A percentile compares a stretch with the other conserved stretches of the same genome.
Evolutionary conservation across 1,284 basidiomycete genomes (phyloP).

Genomic region (Coniophora puteana): DNA sequence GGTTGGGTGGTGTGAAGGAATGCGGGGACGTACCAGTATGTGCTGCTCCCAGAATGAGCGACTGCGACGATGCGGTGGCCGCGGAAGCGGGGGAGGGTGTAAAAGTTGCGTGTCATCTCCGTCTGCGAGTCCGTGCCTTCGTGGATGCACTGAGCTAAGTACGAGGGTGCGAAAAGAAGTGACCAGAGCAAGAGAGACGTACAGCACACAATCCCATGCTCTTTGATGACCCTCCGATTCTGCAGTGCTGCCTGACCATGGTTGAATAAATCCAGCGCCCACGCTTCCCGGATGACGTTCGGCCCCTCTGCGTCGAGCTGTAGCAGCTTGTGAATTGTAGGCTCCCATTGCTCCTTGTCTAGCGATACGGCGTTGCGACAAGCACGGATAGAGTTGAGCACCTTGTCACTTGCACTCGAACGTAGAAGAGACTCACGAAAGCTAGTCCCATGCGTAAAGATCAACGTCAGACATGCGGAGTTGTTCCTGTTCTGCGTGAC

Average conservation of each 20-base stretch:
- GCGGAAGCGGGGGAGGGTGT: background rate
- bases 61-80: background rate
- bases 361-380: background rate
- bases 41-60: conserved; percentile 1
- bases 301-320: conserved; percentile 19
- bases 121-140: background rate
- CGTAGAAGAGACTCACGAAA: background rate
- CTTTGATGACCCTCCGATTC: conserved; percentile 28
- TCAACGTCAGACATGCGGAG: too few species aligned
- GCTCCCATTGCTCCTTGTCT: conserved; percentile 50
- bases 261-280: conserved; percentile 42
- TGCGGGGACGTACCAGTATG: background rate
- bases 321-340: conserved; percentile 34
- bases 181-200: background rate
- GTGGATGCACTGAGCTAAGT: background rate
- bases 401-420: background rate
- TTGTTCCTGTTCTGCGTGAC: background rate
- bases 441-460: background rate
- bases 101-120: background rate
- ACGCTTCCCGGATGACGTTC: conserved; percentile 37
- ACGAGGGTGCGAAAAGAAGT: background rate
- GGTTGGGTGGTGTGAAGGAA: background rate
- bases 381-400: background rate
- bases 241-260: conserved; percentile 41
- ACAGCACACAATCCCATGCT: background rate